Base-by-base conservation (phyloP, 129 eudicot species). In the Chrysanthemum seticuspe region DNA sequence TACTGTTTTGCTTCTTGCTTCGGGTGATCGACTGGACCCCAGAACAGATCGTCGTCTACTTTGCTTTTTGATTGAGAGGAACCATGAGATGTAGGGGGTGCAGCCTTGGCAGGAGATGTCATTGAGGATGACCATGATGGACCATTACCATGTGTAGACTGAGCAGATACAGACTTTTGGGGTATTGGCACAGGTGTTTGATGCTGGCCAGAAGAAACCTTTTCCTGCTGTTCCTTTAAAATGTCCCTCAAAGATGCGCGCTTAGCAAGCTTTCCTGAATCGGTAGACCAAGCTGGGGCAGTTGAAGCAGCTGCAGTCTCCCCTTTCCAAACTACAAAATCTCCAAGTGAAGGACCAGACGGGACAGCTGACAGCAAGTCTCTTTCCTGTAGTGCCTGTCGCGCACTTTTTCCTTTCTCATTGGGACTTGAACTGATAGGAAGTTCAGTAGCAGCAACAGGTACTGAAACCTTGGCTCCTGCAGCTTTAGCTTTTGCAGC, bases 281-380 rank as follows among this genome's bases (percentile, higher is more conserved):
- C 99, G 48, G 88, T 80, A n/a, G 94, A 88, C 99, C 99, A 94
- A 11, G 99, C 99, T 19, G 96, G 99, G 19, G 93, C 85, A 69
- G 96, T 87, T 3, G 91, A 54, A 44, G 89, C 55, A 67, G 73
- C 67, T 2, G 88, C 75, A 29, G 83, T 14, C 61, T 90, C 99
- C 36, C 87, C 99, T 80, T 90, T 94, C 99, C 99, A 94, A 62
- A 84, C 74, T 18, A 94, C 88, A 81, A 88, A 94, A 82, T 94
- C 99, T 67, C 97, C 97, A 16, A 94, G 74, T 52, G 96, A 94
- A 44, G 97, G 97, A 53, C 96, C 97, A 40, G 91, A 79, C 3
- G 96, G 97, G 19, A 87, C 83, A 10, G 96, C 83, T 18, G 94
- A 89, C 48, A 94, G 67, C 2, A 78, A 53, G n/a, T 90, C 94